Evolutionary conservation across 2,329 filamentous ascomycete genomes (phyloP), one percentile per base, ranked within the genome.

Genomic region (Didymosphaeria variabile): DNA sequence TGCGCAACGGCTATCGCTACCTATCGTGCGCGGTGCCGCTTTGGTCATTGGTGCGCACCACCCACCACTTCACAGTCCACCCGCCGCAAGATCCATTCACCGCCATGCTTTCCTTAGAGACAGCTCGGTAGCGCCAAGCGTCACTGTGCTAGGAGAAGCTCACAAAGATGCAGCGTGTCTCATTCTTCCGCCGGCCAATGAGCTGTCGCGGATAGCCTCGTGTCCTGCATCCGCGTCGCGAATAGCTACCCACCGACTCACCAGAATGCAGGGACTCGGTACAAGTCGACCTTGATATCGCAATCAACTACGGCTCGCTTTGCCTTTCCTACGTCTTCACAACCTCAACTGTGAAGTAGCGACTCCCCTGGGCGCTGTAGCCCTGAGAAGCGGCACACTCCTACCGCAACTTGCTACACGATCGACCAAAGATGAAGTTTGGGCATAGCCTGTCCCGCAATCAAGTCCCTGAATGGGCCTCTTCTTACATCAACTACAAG

Each of bases 401-500:
- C 29, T 45, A 38, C 38, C 38, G n/a, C 38, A 40, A 21, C 50
- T 34, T 29, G 34, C 51, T 38, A n/a, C 15, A 49, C 23, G 50
- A 47, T 32, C 52, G 38, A 52, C 36, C 61, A 36, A 57, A 64
- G 42, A 82, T 82, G 80, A 82, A 83, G 71, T 83, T 84, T 66
- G 83, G 81, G 7, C 82, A 84, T 70, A 83, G 83, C 58, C 85
- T 96, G 58, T 87, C 91, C 19, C 88, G 91, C 51, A 93, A 94
- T 75, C 91, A 94, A 80, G 91, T 95, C 73, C 92, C 92, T 51
- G 92, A 94, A 81, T 96, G 92, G 92, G 90, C 91, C 56, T 84
- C 89, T 59, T 89, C 86, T 34, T 96, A 96, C 77, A 94, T 95
- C 82, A 89, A 95, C 81, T 96, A 96, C 83, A 95, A 94, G 77